These are phyloP conservation scores for Lentinula raphanica DNA, from an alignment of 768 basidiomycete genomes.

Conservation along the genomic window DNA sequence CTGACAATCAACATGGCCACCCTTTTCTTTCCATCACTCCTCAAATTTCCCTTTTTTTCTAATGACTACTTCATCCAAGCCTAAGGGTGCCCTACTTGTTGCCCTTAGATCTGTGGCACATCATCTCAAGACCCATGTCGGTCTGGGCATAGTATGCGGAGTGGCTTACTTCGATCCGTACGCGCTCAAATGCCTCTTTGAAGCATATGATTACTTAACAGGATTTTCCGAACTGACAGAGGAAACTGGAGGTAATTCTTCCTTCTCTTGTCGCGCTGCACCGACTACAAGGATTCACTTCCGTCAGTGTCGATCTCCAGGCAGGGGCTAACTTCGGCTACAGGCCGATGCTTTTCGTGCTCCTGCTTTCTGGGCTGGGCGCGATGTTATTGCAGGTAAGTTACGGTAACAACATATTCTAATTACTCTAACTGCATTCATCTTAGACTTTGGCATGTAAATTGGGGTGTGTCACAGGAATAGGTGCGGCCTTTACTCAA, in stretches of 20 bases:
- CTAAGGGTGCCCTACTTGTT: slow-evolving; percentile 1
- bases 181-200: slow-evolving; percentile 17
- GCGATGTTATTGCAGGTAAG: slow-evolving; percentile 63
- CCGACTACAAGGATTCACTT: background rate
- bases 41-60: slow-evolving; percentile 8
- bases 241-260: slow-evolving; percentile 56
- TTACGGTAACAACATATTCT: background rate
- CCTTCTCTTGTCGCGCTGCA: background rate
- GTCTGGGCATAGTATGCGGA: slow-evolving; percentile 63
- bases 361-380: slow-evolving; percentile 57
- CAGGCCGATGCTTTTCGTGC: slow-evolving; percentile 62
- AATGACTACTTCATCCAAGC: background rate
- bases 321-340: slow-evolving; percentile 76
- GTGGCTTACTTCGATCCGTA: slow-evolving; percentile 77
- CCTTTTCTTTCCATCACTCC: slow-evolving; percentile 4
- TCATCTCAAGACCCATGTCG: slow-evolving; percentile 42
- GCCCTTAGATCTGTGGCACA: slow-evolving; percentile 13
- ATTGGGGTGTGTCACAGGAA: slow-evolving; percentile 64
- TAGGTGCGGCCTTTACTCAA: slow-evolving; percentile 33
- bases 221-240: slow-evolving; percentile 19
- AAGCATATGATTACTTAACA: background rate
- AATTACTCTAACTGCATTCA: slow-evolving; percentile 11
- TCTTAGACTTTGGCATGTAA: slow-evolving; percentile 58
- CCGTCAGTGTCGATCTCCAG: slow-evolving; percentile 59
- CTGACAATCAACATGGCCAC: slow-evolving; percentile 25